phyloP scores from a whole-genome alignment of 306 rosid genomes.

The Parietaria judaica region DNA sequence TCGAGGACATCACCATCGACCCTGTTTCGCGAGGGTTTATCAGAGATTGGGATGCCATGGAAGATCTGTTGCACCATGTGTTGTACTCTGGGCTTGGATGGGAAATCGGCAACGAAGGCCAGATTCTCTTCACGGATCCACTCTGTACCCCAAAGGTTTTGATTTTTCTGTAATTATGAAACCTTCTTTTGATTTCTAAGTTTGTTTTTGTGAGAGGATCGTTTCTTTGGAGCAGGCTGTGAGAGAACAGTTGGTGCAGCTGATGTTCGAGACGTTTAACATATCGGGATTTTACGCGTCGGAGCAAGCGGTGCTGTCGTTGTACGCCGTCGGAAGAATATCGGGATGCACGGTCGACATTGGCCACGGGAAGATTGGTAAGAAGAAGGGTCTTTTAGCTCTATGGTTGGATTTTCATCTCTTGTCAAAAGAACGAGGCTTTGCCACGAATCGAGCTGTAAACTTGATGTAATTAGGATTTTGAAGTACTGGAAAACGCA shows the following conservation, averaged over 20 bases:
- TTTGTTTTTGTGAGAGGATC: constrained; percentile 13
- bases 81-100: constrained; percentile 92
- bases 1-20: constrained; percentile 48
- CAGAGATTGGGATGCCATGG: constrained; percentile 97
- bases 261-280: constrained; percentile 98
- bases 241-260: constrained; percentile 92
- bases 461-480: too few relatives aligned
- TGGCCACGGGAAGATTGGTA: constrained; percentile 98
- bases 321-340: constrained; percentile 91
- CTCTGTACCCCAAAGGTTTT: constrained; percentile 73
- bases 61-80: constrained; percentile 81
- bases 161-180: background rate
- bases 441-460: too few relatives aligned
- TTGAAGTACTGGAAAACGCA: too few relatives aligned
- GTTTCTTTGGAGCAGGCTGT: constrained; percentile 48
- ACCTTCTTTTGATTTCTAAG: background rate
- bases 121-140: constrained; percentile 86
- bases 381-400: constrained; percentile 9
- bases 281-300: constrained; percentile 99
- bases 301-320: constrained; percentile 90
- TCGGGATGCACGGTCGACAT: constrained; percentile 97
- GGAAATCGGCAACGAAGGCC: constrained; percentile 98
- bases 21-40: constrained; percentile 69
- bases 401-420: background rate
- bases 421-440: background rate